Base-by-base conservation (phyloP, 1,284 basidiomycete genomes). In the Megacollybia platyphylla region DNA sequence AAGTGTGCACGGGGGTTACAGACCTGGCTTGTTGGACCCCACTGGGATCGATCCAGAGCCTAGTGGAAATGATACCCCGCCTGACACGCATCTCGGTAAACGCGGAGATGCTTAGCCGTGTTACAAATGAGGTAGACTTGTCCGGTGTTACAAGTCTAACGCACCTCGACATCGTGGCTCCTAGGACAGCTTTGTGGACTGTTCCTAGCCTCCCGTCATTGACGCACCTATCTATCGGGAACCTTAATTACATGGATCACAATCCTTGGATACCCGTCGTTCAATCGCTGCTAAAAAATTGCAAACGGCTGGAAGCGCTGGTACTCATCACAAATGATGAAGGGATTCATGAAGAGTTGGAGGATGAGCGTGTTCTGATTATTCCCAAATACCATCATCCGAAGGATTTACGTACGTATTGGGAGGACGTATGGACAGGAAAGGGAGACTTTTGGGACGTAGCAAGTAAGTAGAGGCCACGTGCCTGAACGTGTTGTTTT, bases 161-260 rank as follows among this genome's bases (percentile, higher is more conserved):
- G 1, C 59, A 61, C 42, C 52, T 61, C 31, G 59, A 60, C 40
- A 51, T 62, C 34, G 57, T 60, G 36, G 52, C 55, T 29, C 56
- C 57, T 2, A 34, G 31, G 15, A 42, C 48, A n/a, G 46, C 51
- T 5, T 44, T 61, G 0, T 40, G 47, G 26, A 17, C 36, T 4
- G 5, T 24, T 24, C 20, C 20, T 5, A 3, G 5, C 20, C 51
- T 62, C 7, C 59, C 59, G 4, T 37, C 44, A 9, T 50, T 62
- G n/a, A 58, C 57, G 4, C 59, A 62, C 43, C 46, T 60, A n/a
- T 53, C 55, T 4, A 41, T 62, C 10, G 58, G 60, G 3, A 50
- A 55, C 28, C 45, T 60, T 5, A 46, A 43, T 27, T 38, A 36
- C 1, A 27, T 34, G 9, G 30, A 44, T 3, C 53, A 57, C 36